Base-by-base conservation (phyloP, 2,329 filamentous ascomycete species). In the Claviceps arundinis region DNA sequence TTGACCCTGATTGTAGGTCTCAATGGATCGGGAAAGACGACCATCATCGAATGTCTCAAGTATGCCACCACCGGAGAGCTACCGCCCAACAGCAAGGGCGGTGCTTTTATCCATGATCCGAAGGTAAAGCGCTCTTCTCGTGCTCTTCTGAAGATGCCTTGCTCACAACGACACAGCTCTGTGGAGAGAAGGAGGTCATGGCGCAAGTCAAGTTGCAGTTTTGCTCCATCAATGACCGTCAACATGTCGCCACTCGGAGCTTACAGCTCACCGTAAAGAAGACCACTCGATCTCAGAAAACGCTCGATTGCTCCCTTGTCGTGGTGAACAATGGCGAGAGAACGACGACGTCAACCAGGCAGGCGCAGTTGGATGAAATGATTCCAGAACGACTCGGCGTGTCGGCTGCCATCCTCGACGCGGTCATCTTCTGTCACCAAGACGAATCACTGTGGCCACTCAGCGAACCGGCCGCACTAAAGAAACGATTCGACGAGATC, bases 371-470 rank as follows among this genome's bases (percentile, higher is more conserved):
- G 37, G 87, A 96, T 65, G 77, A 83, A 57, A 79, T 91, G 58
- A 84, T 98, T 65, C 89, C 91, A 0, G 80, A 87, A 59, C 85
- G 88, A 58, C 77, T 98, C 0, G 93, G 93, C 40, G 93, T 96
- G 3, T 93, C 89, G 1, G 83, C 84, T 52, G 90, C 93, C 13
- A 84, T 98, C 52, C 77, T 98, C 26, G 90, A 97, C 58, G 86
- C 85, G 54, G 93, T 98, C 65, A 96, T 98, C 59, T 98, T 98
- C 70, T 98, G 93, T 65, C 93, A 98, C 64, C 93, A 98, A 64
- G 93, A 98, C 65, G 93, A 98, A 59, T 96, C 91, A 26, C 70
- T 97, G 30, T 98, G 93, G 93, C 93, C 93, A 0, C 83, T 98
- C 76, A 94, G 89, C 63, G 88, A 95, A 61, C 89, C 93, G 0